Evolutionary conservation across 257 asterid species (phyloP).

Genomic region (Jacaranda copaia): DNA sequence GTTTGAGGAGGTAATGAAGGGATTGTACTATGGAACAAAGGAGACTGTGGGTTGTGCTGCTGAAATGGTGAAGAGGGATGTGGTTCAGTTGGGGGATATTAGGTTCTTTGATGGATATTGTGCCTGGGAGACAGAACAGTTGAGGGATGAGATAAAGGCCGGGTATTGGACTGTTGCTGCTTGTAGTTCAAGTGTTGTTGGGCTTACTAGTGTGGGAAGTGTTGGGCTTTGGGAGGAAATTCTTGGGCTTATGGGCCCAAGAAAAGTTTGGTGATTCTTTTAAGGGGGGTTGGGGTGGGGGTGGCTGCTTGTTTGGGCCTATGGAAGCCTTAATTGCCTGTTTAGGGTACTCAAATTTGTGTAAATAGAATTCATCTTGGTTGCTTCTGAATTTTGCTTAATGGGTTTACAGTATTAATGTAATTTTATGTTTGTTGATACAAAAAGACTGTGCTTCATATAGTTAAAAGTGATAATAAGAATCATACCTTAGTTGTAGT

Average conservation of each 20-base stretch:
- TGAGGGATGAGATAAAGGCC: conserved; percentile 75
- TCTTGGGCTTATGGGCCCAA: conserved; percentile 73
- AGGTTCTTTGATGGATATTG: conserved; percentile 89
- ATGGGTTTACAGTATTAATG: too few species aligned
- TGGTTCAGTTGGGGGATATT: conserved; percentile 58
- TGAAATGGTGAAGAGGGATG: conserved; percentile 81
- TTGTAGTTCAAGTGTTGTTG: conserved; percentile 70
- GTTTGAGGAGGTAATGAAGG: conserved; percentile 82
- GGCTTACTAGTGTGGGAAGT: conserved; percentile 55
- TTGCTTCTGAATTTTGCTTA: background rate
- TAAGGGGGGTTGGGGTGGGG: too few species aligned
- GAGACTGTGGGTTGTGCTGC: conserved; percentile 83
- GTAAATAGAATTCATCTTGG: conserved; percentile 21
- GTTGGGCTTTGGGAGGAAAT: conserved; percentile 85
- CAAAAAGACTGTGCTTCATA: too few species aligned
- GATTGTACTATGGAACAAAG: conserved; percentile 76
- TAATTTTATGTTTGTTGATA: too few species aligned
- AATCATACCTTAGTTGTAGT: too few species aligned
- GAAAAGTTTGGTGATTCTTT: conserved; percentile 62
- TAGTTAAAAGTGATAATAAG: too few species aligned
- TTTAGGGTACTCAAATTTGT: background rate
- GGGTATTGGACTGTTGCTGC: conserved; percentile 92
- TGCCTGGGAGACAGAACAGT: conserved; percentile 80
- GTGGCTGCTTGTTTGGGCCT: too few species aligned
- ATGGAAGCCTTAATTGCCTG: too few species aligned